These are phyloP conservation scores for Aspergillus steynii DNA, from an alignment of 495 filamentous ascomycete genomes.

Conservation along the genomic window DNA sequence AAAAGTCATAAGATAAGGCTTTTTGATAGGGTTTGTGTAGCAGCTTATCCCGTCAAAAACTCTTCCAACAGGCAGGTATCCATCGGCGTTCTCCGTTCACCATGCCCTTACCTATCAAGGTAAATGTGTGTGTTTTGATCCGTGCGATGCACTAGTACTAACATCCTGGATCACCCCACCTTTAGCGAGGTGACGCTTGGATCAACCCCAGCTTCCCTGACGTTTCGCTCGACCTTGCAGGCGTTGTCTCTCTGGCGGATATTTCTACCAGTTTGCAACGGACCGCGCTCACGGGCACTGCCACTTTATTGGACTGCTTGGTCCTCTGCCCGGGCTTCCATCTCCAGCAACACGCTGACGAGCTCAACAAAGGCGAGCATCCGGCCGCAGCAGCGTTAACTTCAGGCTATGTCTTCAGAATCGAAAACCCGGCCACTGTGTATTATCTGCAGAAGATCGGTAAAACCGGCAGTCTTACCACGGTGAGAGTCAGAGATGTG, in stretches of 20 bases:
- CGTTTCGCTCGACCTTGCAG: not conserved
- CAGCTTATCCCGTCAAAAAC: no score
- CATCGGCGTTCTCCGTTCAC: no score
- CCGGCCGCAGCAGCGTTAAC: slow-evolving; percentile 27
- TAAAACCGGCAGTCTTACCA: slow-evolving; percentile 42
- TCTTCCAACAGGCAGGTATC: no score
- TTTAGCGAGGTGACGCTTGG: no score
- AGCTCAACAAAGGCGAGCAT: slow-evolving; percentile 34
- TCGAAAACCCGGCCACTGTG: slow-evolving; percentile 56
- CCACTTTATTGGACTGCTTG: slow-evolving; percentile 52
- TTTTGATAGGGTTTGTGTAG: no score
- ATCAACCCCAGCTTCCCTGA: no score
- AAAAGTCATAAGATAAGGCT: no score
- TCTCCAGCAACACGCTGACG: slow-evolving; percentile 54
- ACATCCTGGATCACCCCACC: no score
- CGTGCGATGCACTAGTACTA: no score
- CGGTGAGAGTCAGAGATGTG: slow-evolving; percentile 38
- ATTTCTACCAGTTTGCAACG: slow-evolving; percentile 52
- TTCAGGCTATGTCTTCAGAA: slow-evolving; percentile 43
- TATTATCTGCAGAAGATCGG: slow-evolving; percentile 51
- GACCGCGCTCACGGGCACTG: slow-evolving; percentile 54
- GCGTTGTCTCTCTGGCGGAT: slow-evolving; percentile 28
- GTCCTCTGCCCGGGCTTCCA: slow-evolving; percentile 61
- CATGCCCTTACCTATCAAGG: no score
- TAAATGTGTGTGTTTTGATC: no score